Base-by-base conservation (phyloP, 331 rosid species). In the Quercus phellos region DNA sequence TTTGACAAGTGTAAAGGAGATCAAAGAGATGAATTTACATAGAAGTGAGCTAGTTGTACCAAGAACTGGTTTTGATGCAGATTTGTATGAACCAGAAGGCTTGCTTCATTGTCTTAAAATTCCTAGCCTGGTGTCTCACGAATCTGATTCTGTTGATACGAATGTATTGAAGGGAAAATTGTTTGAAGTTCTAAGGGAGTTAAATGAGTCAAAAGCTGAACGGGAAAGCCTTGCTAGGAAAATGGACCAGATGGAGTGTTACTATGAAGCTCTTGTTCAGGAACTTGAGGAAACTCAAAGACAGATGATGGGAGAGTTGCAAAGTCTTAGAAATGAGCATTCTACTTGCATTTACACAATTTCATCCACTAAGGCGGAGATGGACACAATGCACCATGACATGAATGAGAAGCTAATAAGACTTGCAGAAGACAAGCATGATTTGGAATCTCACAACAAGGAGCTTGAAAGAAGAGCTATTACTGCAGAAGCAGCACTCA, bases 201-300 rank as follows among this genome's bases (percentile, higher is more conserved):
- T 93, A 74, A 94, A 93, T 43, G 96, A 89, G 73, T 88, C 93
- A 78, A 95, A 93, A 91, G 89, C 87, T 2, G 98, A 95, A 80
- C 88, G 88, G 55, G 97, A 84, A 79, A 79, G 88, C 88, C 98
- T 95, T 76, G 88, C 85, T 29, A 87, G 85, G 66, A 95, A 95
- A 91, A 94, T 90, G 92, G 99, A 90, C 79, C 98, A 93, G 93
- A 95, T 95, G 99, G 99, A 95, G 85, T 93, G 98, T 90, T 95
- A 95, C 83, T 95, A 95, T 55, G 99, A 95, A 90, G 97, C 98
- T 85, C 98, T 95, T 71, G 88, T 95, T 79, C 97, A 91, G 80
- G 99, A 95, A 82, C 97, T 95, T 78, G 99, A 95, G 89, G 98
- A 91, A 90, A 95, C 80, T 80, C 99, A 95, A 80, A 88, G 98